These are phyloP conservation scores for Umbelopsis vinacea DNA, from an alignment of 192 early-diverging fungal genomes.

Conservation along the genomic window DNA sequence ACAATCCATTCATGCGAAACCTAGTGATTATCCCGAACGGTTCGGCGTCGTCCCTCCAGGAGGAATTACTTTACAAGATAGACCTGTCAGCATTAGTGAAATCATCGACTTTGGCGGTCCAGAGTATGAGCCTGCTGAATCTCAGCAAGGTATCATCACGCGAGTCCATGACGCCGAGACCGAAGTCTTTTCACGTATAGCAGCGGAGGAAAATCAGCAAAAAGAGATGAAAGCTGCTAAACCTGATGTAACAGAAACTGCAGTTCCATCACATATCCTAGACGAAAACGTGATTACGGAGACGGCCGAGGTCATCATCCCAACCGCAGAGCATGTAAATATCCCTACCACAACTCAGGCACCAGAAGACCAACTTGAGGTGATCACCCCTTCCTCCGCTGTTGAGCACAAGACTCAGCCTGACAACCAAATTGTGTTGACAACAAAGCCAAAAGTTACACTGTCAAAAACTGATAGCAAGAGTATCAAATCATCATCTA, in stretches of 20 bases:
- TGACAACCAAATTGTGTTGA: too few relatives aligned
- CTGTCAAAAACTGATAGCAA: neutral
- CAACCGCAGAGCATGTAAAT: neutral
- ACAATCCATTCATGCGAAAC: neutral
- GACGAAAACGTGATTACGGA: neutral
- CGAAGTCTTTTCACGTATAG: conserved; percentile 26
- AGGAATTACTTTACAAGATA: conserved; percentile 31
- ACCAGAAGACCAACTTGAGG: too few relatives aligned
- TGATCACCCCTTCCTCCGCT: too few relatives aligned
- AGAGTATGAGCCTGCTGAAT: conserved; percentile 23
- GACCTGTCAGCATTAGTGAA: conserved; percentile 41
- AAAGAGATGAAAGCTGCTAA: neutral
- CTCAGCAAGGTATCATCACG: conserved; percentile 35
- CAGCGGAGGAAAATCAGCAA: conserved; percentile 8
- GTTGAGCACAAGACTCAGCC: too few relatives aligned
- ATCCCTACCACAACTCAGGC: neutral
- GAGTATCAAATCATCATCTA: neutral
- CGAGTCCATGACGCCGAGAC: conserved; percentile 43
- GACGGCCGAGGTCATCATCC: neutral
- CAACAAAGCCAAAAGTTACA: too few relatives aligned
- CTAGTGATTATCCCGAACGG: conserved; percentile 4
- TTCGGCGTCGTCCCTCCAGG: neutral
- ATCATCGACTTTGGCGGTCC: conserved; percentile 39
- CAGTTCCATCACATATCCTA: neutral
- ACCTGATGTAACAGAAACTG: neutral